Percentiles rank a stretch among this genome's conserved stretches.
These are phyloP conservation scores for Gamsiella multidivaricata DNA, from an alignment of 192 early-diverging fungal species.

Conservation along the genomic window DNA sequence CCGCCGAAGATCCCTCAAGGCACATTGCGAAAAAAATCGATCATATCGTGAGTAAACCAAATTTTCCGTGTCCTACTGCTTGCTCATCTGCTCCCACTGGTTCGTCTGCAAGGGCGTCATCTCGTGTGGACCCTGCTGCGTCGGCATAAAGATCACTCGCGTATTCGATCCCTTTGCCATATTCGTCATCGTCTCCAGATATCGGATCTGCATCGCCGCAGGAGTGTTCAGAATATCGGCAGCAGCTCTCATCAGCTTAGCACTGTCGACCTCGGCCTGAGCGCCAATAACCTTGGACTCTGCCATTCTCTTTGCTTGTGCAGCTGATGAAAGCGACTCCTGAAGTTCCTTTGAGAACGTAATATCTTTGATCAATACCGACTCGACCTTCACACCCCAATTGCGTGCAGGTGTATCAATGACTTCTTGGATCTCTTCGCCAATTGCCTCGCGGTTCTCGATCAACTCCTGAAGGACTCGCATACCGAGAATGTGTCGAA, in stretches of 20 bases:
- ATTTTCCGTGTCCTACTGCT: slow-evolving; percentile 24
- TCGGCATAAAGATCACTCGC: slow-evolving; percentile 79
- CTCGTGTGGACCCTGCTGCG: slow-evolving; percentile 11
- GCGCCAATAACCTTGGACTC: slow-evolving; percentile 93
- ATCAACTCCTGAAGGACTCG: slow-evolving; percentile 89
- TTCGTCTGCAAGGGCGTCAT: slow-evolving; percentile 38
- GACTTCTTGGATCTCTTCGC: slow-evolving; percentile 84
- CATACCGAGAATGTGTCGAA: slow-evolving; percentile 85
- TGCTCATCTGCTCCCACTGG: slow-evolving; percentile 52
- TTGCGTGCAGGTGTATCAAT: slow-evolving; percentile 82
- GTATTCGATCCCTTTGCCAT: slow-evolving; percentile 82
- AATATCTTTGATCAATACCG: slow-evolving; percentile 91
- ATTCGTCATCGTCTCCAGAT: slow-evolving; percentile 83
- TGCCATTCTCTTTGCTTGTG: slow-evolving; percentile 88
- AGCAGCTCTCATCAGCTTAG: slow-evolving; percentile 92
- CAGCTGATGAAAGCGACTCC: slow-evolving; percentile 85
- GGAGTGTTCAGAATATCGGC: slow-evolving; percentile 91
- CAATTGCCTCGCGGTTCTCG: slow-evolving; percentile 90
- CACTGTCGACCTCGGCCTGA: slow-evolving; percentile 85
- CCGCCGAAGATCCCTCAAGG: not conserved
- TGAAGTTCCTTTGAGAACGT: slow-evolving; percentile 80
- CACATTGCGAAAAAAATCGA: too few relatives aligned
- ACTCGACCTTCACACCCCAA: slow-evolving; percentile 85
- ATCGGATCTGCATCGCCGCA: slow-evolving; percentile 88
- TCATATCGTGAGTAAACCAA: too few relatives aligned